These are phyloP conservation scores for Pezicula carpinea DNA, from an alignment of 2,329 filamentous ascomycete genomes.

Conservation along the genomic window DNA sequence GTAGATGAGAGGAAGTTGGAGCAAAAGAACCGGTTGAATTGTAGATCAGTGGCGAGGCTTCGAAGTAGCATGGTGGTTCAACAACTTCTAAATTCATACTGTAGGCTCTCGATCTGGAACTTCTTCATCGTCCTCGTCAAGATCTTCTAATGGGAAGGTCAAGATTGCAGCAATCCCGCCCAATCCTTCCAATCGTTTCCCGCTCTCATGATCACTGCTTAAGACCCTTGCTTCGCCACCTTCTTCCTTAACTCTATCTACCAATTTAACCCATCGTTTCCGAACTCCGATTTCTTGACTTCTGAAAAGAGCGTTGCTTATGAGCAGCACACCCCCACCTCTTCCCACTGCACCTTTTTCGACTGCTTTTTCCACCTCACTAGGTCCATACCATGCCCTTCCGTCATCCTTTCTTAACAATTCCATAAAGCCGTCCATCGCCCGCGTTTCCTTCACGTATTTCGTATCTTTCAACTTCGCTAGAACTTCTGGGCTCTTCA, in stretches of 20 bases:
- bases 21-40: too few relatives aligned
- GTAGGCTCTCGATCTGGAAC: constrained; percentile 7
- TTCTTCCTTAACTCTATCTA: constrained; percentile 81
- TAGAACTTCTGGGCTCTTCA: constrained; percentile 75
- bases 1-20: too few relatives aligned
- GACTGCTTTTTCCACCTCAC: constrained; percentile 77
- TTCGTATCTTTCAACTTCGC: constrained; percentile 79
- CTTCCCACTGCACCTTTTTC: constrained; percentile 83
- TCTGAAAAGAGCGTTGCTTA: constrained; percentile 84
- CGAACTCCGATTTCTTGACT: constrained; percentile 73
- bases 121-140: constrained; percentile 63
- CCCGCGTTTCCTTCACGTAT: constrained; percentile 75
- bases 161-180: constrained; percentile 87
- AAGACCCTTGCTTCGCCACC: constrained; percentile 87
- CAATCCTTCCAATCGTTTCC: constrained; percentile 74
- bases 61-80: too few relatives aligned
- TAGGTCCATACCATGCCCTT: constrained; percentile 83
- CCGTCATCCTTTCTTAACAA: constrained; percentile 80
- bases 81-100: too few relatives aligned
- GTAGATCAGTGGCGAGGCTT: too few relatives aligned
- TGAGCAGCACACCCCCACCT: constrained; percentile 77
- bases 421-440: constrained; percentile 81
- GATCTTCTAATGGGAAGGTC: constrained; percentile 79
- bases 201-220: constrained; percentile 92
- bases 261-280: constrained; percentile 76